Percentiles rank a stretch among this genome's conserved stretches.
Evolutionary conservation across 495 filamentous ascomycete species (phyloP).

Genomic region (Platismatia glauca): DNA sequence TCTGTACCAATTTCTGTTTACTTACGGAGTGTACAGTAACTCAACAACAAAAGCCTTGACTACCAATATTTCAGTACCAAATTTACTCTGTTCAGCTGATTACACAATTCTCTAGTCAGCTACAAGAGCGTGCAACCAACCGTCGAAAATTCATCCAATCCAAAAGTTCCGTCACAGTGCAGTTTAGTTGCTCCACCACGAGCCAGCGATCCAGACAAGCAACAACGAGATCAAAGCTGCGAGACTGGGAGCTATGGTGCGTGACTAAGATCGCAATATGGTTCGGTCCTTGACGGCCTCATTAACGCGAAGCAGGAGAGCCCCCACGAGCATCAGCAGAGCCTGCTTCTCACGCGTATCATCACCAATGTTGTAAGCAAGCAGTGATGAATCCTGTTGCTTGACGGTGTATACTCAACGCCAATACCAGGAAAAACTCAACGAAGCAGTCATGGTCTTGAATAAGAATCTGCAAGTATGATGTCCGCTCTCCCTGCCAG

Average conservation of each 20-base stretch:
- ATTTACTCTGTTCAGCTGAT: too few species aligned
- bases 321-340: constrained; percentile 96
- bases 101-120: too few species aligned
- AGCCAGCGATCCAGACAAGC: too few species aligned
- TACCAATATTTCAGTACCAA: too few species aligned
- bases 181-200: too few species aligned
- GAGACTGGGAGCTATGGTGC: constrained; percentile 1
- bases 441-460: constrained; percentile 84
- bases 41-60: too few species aligned
- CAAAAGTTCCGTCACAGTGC: too few species aligned
- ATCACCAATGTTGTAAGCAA: constrained; percentile 90
- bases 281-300: not conserved
- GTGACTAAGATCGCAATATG: not conserved
- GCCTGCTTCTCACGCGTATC: constrained; percentile 82
- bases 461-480: constrained; percentile 82
- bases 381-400: not conserved
- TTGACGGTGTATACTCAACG: not conserved
- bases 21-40: too few species aligned
- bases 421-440: constrained; percentile 77
- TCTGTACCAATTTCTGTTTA: too few species aligned
- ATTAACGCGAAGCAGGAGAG: constrained; percentile 58
- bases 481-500: not conserved
- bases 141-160: too few species aligned
- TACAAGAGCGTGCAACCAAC: too few species aligned
- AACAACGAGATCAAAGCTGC: too few species aligned